Evolutionary conservation across 371 early-diverging fungal species (phyloP), one percentile per base, ranked within the genome.

Genomic region (Actinomucor elegans): DNA sequence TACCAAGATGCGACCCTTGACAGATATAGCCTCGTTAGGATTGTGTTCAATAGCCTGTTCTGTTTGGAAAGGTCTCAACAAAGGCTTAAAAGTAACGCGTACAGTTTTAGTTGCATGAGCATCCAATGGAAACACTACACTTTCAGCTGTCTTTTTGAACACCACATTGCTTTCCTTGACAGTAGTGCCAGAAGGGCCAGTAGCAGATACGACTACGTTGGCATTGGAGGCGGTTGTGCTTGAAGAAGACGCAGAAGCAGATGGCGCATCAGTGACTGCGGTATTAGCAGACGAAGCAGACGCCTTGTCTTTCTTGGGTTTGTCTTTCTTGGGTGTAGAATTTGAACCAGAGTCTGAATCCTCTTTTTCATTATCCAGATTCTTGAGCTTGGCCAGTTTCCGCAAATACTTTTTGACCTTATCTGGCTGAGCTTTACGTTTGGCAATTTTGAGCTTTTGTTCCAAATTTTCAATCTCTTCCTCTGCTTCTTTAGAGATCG

Each of bases 381-480:
- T 75, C 54, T 67, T 66, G 9, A 77, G 44, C 41, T 77, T 77
- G 21, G 88, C 85, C 33, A 97, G 65, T 56, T 92, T 91, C 36
- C 85, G 87, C n/a, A 78, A 53, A 32, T 95, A 84, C 63, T 96
- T 94, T 43, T 86, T 80, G 3, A 91, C 86, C 67, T 98, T 98
- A 24, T 97, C 98, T 3, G 81, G 77, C 9, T 87, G 84, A 14
- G 91, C 92, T 66, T 98, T 98, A 38, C 97, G 83, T 40, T 77
- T 81, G 0, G 97, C 97, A 66, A 98, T 98, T 70, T 98, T 98
- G 28, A 97, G 77, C 69, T 98, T 98, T 56, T 98, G 98, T 68
- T 97, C 96, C 55, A 97, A 56, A 36, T 86, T 80, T 77, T 98
- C 99, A 36, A 98, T 92, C 65, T 94, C 83, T 69, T 98, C 98